Evolutionary conservation across 805 yeast genomes (phyloP).

Genomic region (Wickerhamomyces chaumierensis): DNA sequence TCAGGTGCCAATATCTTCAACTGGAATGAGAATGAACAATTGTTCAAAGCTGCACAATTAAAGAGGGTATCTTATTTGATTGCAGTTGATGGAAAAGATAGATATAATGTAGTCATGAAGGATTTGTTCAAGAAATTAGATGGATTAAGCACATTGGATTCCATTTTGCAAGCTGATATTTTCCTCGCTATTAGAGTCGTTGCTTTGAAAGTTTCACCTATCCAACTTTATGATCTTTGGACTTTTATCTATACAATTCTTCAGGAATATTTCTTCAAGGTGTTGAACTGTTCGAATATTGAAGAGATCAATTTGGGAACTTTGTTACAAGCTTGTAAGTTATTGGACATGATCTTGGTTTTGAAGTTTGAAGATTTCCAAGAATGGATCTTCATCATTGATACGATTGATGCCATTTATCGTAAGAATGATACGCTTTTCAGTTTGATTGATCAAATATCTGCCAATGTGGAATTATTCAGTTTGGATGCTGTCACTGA

Average conservation of each 20-base stretch:
- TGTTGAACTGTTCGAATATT: constrained; percentile 18
- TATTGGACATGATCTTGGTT: constrained; percentile 64
- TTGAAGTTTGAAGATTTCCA: constrained; percentile 70
- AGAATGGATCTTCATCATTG: constrained; percentile 82
- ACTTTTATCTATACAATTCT: constrained; percentile 51
- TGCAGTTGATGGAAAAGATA: constrained; percentile 50
- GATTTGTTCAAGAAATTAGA: constrained; percentile 37
- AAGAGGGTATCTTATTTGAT: constrained; percentile 55
- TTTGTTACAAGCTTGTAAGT: constrained; percentile 55
- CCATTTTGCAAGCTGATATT: constrained; percentile 29
- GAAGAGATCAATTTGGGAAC: constrained; percentile 28
- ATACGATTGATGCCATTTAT: constrained; percentile 48
- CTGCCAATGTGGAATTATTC: constrained; percentile 9
- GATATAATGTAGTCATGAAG: constrained; percentile 34
- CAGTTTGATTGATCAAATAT: constrained; percentile 17
- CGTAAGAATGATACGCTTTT: constrained; percentile 20
- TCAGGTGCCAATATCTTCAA: constrained; percentile 52
- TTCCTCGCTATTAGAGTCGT: constrained; percentile 55
- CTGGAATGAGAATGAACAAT: constrained; percentile 63
- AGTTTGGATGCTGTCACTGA: constrained; percentile 16
- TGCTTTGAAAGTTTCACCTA: constrained; percentile 46
- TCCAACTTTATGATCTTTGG: constrained; percentile 65
- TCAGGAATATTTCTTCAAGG: constrained; percentile 34
- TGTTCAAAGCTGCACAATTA: constrained; percentile 38
- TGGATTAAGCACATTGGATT: constrained; percentile 23